Base-by-base conservation (phyloP, 768 basidiomycete genomes). In the Antrodiella citrinella region DNA sequence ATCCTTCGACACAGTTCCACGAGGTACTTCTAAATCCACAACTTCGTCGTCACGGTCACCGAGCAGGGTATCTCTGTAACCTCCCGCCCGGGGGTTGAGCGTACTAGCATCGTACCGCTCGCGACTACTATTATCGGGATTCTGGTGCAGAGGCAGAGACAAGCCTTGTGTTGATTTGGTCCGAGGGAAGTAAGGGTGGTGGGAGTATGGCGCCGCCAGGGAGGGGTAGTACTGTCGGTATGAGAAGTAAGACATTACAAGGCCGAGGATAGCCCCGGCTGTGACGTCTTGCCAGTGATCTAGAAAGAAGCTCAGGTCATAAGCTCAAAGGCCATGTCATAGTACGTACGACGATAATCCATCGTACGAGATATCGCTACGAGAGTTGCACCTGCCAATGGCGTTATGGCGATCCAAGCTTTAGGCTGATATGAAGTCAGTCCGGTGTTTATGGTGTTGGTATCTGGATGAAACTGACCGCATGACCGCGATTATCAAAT, bases 231-330 rank as follows among this genome's bases (percentile, higher is more conserved):
- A 91, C 61, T 89, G 89, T 40, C 86, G 80, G 66, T 94, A 94
- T 13, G 78, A 65, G 57, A 91, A 85, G 67, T 78, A 86, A 15
- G 90, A 72, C 50, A 88, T 68, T 42, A 74, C 61, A 15, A 86
- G 69, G 11, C 94, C 95, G 5, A 97, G 71, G 23, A 84, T 48
- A 2, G 82, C 76, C 4, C 94, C 93, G 2, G 87, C 80, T 7
- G 91, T 60, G 40, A 96, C 87, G 57, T 99, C 95, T 4, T 91
- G 82, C 87, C 90, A 93, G 64, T 95, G 91, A 65, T 95, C 88
- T 91, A 54, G 25, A 26, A n/a, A n/a, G 44, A 50, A 24, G 49
- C 18, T 9, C 53, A 26, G 51, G 44, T 53, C 51, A 53, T 44
- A 54, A 35, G 51, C 26, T 19, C 12, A 43, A 21, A 39, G 25